Conservation (phyloP, 257 asterid genomes). For the Solanum arcanum region DNA sequence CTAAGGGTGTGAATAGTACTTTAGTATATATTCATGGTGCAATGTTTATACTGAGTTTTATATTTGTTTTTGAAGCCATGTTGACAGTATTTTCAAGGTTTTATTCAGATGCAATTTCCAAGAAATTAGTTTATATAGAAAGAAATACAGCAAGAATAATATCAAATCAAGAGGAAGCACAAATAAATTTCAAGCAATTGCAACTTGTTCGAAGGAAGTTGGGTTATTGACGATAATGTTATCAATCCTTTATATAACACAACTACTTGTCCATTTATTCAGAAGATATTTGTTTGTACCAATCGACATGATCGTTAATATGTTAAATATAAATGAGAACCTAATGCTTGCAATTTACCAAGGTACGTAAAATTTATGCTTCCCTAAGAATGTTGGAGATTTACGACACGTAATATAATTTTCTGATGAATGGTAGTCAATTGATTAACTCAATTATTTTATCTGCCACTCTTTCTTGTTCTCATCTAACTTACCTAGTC, state of each 20-base stretch:
- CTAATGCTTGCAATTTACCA: background rate
- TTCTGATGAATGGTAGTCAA: too few species aligned
- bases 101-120: background rate
- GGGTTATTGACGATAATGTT: conserved; percentile 2
- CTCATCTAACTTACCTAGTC: too few species aligned
- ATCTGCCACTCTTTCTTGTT: too few species aligned
- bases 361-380: background rate
- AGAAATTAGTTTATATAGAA: background rate
- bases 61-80: background rate
- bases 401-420: background rate
- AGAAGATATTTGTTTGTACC: background rate
- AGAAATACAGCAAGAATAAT: background rate
- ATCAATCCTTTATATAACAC: conserved; percentile 1
- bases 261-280: conserved; percentile 6
- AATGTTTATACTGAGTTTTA: background rate
- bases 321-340: conserved; percentile 14
- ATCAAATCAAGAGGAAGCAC: background rate
- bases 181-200: background rate
- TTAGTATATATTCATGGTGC: background rate
- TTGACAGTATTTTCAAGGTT: background rate
- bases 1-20: background rate
- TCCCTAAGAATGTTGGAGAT: too few species aligned
- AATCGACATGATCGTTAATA: background rate
- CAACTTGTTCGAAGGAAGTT: background rate
- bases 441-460: too few species aligned